Evolutionary conservation across 129 eudicot genomes (phyloP).

Genomic region (Lonicera japonica): DNA sequence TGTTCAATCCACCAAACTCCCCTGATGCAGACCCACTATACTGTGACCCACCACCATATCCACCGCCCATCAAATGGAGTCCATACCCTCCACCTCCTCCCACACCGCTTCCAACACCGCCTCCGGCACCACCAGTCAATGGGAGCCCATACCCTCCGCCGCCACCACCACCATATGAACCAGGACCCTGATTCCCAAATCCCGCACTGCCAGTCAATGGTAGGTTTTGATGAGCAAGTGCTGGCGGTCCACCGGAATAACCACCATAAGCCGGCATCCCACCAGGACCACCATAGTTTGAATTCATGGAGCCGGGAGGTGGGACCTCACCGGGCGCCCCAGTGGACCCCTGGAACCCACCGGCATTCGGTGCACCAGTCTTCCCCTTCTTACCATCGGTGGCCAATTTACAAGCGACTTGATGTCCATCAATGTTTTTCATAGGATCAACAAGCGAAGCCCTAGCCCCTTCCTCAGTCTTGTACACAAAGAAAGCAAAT

Average conservation of each 20-base stretch:
- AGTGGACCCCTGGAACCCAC: constrained; percentile 22
- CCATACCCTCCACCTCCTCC: constrained; percentile 13
- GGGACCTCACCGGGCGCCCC: constrained; percentile 16
- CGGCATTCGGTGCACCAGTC: constrained; percentile 21
- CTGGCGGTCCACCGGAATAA: constrained; percentile 36
- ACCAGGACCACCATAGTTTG: constrained; percentile 29
- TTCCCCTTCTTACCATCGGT: constrained; percentile 77
- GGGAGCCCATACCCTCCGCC: constrained; percentile 17
- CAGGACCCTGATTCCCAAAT: constrained; percentile 50
- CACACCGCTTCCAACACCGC: no score
- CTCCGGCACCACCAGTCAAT: no score
- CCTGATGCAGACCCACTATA: constrained; percentile 40
- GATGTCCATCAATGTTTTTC: constrained; percentile 72
- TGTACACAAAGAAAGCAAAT: constrained; percentile 84
- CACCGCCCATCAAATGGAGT: constrained; percentile 18
- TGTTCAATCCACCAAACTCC: constrained; percentile 37
- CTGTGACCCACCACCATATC: constrained; percentile 44
- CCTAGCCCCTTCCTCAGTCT: constrained; percentile 84
- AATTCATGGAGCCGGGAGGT: constrained; percentile 10
- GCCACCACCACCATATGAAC: constrained; percentile 28
- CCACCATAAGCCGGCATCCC: constrained; percentile 30
- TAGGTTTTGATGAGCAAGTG: constrained; percentile 34
- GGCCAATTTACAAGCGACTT: constrained; percentile 80
- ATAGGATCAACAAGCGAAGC: constrained; percentile 51
- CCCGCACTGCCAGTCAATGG: constrained; percentile 34